Percentiles rank a stretch among this genome's conserved stretches.
phyloP scores from a whole-genome alignment of 257 asterid species.

The Rauvolfia tetraphylla region DNA sequence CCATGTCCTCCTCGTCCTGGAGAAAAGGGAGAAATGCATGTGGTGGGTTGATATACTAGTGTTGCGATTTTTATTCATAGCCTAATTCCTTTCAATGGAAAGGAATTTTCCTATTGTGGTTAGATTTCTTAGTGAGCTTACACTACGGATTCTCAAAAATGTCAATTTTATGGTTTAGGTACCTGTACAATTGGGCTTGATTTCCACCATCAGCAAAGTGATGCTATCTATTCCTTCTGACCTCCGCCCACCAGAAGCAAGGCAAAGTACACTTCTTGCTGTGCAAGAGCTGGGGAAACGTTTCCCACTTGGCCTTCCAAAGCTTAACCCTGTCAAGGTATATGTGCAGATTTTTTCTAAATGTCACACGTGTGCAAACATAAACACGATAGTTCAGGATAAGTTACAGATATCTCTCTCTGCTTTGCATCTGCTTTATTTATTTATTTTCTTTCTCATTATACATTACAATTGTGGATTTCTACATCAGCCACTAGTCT shows the following conservation, averaged over 20 bases:
- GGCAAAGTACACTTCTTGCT: slow-evolving; percentile 80
- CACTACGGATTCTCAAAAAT: background rate
- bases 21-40: slow-evolving; percentile 98
- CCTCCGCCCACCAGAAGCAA: slow-evolving; percentile 87
- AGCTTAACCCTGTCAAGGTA: slow-evolving; percentile 90
- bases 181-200: slow-evolving; percentile 89
- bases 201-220: slow-evolving; percentile 84
- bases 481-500: background rate
- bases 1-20: slow-evolving; percentile 90
- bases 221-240: slow-evolving; percentile 80
- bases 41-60: slow-evolving; percentile 50
- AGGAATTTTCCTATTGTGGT: background rate
- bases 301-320: slow-evolving; percentile 87
- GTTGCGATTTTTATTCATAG: background rate
- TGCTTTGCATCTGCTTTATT: background rate
- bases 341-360: background rate
- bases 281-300: slow-evolving; percentile 86
- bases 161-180: slow-evolving; percentile 48
- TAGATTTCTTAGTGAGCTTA: slow-evolving; percentile 2
- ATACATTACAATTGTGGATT: background rate
- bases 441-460: background rate
- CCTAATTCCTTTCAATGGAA: background rate
- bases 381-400: background rate
- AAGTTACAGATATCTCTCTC: background rate
- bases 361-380: background rate